Evolutionary conservation across 78 protist species (phyloP).

Genomic region (Thecamonas trahens): DNA sequence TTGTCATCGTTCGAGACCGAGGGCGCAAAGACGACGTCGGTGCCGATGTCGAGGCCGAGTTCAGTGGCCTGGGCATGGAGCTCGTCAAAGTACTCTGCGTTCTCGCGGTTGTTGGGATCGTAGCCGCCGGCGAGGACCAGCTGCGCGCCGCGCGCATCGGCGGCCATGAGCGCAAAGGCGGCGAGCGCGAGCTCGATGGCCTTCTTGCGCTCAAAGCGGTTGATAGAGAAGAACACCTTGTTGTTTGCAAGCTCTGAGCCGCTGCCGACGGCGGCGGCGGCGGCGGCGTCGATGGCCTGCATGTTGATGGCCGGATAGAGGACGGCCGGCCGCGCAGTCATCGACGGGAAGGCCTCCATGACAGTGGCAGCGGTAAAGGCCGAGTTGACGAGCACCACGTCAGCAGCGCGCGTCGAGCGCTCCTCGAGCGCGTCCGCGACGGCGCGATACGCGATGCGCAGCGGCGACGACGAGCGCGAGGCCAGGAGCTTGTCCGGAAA

Average conservation of each 20-base stretch:
- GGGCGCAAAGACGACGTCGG: not conserved
- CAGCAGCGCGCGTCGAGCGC: conserved; percentile 37
- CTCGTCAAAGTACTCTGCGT: conserved; percentile 60
- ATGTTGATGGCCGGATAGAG: not conserved
- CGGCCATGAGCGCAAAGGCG: not conserved
- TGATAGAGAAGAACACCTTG: conserved; percentile 64
- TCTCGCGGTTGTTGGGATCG: conserved; percentile 77
- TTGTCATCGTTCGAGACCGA: not conserved
- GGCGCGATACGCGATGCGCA: conserved; percentile 57
- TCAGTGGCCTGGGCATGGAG: conserved; percentile 21
- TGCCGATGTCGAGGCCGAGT: conserved; percentile 24
- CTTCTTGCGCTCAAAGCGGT: conserved; percentile 91
- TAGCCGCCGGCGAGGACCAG: conserved; percentile 80
- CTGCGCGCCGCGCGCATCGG: not conserved
- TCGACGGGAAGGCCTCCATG: not conserved
- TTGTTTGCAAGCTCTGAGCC: not conserved
- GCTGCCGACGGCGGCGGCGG: not conserved
- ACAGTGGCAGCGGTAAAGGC: conserved; percentile 44
- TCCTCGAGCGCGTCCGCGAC: conserved; percentile 89
- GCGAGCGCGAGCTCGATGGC: conserved; percentile 56
- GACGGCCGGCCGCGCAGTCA: too few species aligned
- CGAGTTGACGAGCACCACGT: conserved; percentile 55
- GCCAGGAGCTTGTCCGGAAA: conserved; percentile 82
- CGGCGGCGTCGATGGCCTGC: not conserved
- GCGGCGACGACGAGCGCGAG: not conserved